Base-by-base conservation (phyloP, 306 rosid species). In the Cyclanthera cordifolia region DNA sequence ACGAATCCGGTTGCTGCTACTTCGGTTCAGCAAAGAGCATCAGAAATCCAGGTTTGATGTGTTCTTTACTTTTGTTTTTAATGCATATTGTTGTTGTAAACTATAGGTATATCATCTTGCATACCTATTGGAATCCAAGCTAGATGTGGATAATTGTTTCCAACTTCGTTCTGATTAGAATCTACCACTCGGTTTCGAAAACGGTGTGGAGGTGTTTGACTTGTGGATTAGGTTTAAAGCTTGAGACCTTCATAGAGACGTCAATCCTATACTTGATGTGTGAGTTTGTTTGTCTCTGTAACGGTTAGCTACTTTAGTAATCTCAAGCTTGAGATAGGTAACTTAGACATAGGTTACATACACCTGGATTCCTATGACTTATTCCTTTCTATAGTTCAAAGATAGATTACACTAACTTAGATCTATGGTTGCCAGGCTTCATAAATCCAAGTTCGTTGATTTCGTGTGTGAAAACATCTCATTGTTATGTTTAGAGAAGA, bases 41-140 rank as follows among this genome's bases (percentile, higher is more conserved):
- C 63, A 37, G 95, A 84, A 76, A 37, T 75, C 13, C 92, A 84
- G 87, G 97, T 90, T 61, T 75, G 78, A 53, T 69, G 53, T 59
- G 47, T 59, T 59, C 47, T 19, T 56, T 49, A 30, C 57, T 60
- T 19, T 37, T 30, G 4, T 39, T 52, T 28, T 69, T 43, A 28
- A 63, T 41, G 6, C 20, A 37, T 37, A 11, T 37, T 2, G 43
- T 37, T 37, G 43, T 37, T 37, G 43, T 11, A 12, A 63, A 63
- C 50, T 63, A 63, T 11, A 37, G 30, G 51, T 63, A 2, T 56
- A 28, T 65, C 39, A 19, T 34, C 14, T n/a, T 55, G 34, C 65
- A 57, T 27, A 27, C 65, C 23, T 27, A 30, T 2, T 28, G 6
- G 41, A 56, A 16, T 27, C 14, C 14, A 20, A 13, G 6, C 43